Evolutionary conservation across 371 early-diverging fungal genomes (phyloP), one percentile per base, ranked within the genome.

Genomic region (Mucor velutinosus): DNA sequence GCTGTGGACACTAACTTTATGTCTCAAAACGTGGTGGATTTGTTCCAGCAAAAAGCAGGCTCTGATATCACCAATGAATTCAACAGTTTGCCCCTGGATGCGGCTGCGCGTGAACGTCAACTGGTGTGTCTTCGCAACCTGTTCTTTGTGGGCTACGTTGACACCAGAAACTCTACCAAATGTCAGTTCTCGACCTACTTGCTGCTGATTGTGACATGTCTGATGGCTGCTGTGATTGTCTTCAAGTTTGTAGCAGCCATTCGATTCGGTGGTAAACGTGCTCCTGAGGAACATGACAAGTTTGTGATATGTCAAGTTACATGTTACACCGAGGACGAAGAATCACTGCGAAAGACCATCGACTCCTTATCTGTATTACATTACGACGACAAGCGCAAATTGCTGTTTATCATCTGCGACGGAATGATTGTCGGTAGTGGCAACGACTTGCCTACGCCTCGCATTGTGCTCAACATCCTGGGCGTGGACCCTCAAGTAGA

Each of bases 301-400:
- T 99, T 98, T 74, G 93, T 94, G 57, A 89, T 98, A 39, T 89
- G 89, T 58, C 87, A 89, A 60, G 86, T 89, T 19, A 98, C 99
- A 7, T 99, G 99, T 85, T 99, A 99, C 80, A 97, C 99, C 12
- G 99, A 99, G 79, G 95, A 93, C 60, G 93, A 94, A 68, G 97
- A 95, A 30, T 97, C 97, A 5, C 84, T 99, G 43, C 85, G 90
- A 64, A 86, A 88, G 62, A 99, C 99, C 1, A 89, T 99, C 37
- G 94, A 98, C 69, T 97, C 97, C 23, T 78, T 99, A 35, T 91
- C 95, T 12, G 77, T 80, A 25, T 86, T 95, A 57, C 78, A 88
- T 11, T 99, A 97, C 76, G 94, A 94, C 67, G 96, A 98, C 82
- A 91, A 94, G 64, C 87, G 95, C 60, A 97, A 97, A 81, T 84